phyloP scores from a whole-genome alignment of 2,329 filamentous ascomycete species.

The Chalaropsis thielavioides region DNA sequence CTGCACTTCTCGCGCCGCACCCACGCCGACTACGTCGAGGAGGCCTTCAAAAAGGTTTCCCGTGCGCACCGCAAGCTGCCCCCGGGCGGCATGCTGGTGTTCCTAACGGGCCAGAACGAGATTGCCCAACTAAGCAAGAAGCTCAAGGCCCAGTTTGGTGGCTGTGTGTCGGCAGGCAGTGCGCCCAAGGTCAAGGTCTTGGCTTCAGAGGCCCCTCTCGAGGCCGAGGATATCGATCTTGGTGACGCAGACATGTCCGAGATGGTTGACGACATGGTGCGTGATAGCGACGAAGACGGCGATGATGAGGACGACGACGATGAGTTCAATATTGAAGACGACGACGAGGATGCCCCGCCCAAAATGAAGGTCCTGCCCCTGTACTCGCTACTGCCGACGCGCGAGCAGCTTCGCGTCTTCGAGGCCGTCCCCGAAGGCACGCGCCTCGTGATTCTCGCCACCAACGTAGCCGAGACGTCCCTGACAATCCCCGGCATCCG shows the following conservation, averaged over 20 bases:
- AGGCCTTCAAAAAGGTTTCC: conserved; percentile 74
- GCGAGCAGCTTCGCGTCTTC: conserved; percentile 83
- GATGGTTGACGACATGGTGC: conserved; percentile 37
- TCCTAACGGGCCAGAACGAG: conserved; percentile 86
- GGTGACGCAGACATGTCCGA: conserved; percentile 47
- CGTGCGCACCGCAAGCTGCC: conserved; percentile 82
- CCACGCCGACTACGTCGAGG: conserved; percentile 75
- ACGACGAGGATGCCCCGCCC: conserved; percentile 39
- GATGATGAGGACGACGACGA: conserved; percentile 44
- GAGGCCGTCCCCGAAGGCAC: conserved; percentile 69
- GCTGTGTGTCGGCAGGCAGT: conserved; percentile 40
- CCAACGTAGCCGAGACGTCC: conserved; percentile 94
- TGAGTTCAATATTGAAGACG: conserved; percentile 54
- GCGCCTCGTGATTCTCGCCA: conserved; percentile 76
- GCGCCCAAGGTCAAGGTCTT: conserved; percentile 60
- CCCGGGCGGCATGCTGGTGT: conserved; percentile 80
- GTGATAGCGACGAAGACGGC: conserved; percentile 41
- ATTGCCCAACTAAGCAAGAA: conserved; percentile 71
- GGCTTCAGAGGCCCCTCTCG: conserved; percentile 61
- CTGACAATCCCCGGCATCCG: conserved; percentile 89
- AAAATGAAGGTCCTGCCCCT: conserved; percentile 83
- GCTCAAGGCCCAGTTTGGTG: conserved; percentile 53
- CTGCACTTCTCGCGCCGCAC: conserved; percentile 78
- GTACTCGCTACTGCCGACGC: conserved; percentile 81
- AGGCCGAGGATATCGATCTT: conserved; percentile 77